Percentiles rank a stretch among this genome's conserved stretches.
Evolutionary conservation across 495 filamentous ascomycete genomes (phyloP).

Genomic region (Penicillium pulvis): DNA sequence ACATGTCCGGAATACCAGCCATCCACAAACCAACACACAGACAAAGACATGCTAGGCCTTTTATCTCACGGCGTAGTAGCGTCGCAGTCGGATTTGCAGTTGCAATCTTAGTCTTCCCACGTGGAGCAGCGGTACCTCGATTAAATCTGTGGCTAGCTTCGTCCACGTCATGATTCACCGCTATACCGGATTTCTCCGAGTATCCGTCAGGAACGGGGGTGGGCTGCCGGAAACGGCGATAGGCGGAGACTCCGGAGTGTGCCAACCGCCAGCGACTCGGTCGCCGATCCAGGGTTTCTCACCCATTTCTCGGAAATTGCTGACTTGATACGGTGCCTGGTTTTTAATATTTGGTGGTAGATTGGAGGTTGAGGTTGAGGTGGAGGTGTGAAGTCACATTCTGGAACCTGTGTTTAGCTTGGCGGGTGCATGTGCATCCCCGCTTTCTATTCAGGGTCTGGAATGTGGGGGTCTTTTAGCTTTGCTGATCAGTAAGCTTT

Average conservation of each 20-base stretch:
- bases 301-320: background rate
- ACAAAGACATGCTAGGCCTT: slow-evolving; percentile 3
- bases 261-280: background rate
- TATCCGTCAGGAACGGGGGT: background rate
- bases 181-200: background rate
- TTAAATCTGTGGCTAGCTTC: background rate
- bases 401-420: background rate
- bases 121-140: slow-evolving; percentile 1
- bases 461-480: background rate
- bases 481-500: background rate
- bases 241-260: background rate
- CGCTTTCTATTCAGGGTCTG: background rate
- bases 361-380: background rate
- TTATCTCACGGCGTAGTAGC: background rate
- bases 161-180: background rate
- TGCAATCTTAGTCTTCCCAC: background rate
- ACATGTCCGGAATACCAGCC: background rate
- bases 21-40: slow-evolving; percentile 1
- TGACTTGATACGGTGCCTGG: background rate
- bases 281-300: background rate
- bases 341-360: background rate
- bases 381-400: background rate
- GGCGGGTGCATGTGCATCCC: background rate
- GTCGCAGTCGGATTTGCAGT: background rate
- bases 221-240: background rate